Percentiles rank a stretch among this genome's conserved stretches.
Conservation (phyloP, 345 rosid genomes). For the Lepidium sativum region DNA sequence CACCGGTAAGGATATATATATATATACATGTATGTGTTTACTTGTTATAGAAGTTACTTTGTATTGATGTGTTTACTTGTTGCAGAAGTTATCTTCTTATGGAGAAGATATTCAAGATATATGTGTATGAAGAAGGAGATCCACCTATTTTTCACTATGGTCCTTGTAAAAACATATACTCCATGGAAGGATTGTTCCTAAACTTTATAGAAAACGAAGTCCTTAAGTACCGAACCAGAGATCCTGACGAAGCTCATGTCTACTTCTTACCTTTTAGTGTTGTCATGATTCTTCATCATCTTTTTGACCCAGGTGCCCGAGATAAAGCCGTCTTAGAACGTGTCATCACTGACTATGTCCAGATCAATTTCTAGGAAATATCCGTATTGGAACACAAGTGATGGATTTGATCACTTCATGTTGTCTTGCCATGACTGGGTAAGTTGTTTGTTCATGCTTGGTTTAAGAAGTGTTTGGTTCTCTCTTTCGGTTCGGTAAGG, state of each 20-base stretch:
- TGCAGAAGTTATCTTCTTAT: conserved; percentile 51
- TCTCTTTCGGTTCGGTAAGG: no score
- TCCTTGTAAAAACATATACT: conserved; percentile 57
- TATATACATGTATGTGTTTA: background rate
- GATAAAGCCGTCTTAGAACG: conserved; percentile 38
- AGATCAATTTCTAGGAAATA: conserved; percentile 34
- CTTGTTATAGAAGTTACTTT: background rate
- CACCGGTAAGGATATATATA: conserved; percentile 29
- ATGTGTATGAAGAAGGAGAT: conserved; percentile 58
- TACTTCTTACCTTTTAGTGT: conserved; percentile 73
- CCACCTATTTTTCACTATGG: conserved; percentile 59
- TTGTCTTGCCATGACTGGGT: conserved; percentile 84
- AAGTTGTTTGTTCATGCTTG: conserved; percentile 3
- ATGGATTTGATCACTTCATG: conserved; percentile 77
- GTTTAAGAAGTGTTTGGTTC: background rate
- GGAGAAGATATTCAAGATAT: conserved; percentile 54
- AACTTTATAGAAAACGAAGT: conserved; percentile 48
- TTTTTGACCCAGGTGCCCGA: no score
- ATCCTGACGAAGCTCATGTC: conserved; percentile 49
- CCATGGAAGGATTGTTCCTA: conserved; percentile 52
- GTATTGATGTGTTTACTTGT: background rate
- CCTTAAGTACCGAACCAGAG: no score
- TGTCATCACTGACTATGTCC: conserved; percentile 42
- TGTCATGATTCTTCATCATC: no score
- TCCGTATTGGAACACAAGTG: conserved; percentile 68